Evolutionary conservation across 192 early-diverging fungal species (phyloP).

Genomic region (Linnemannia elongata): DNA sequence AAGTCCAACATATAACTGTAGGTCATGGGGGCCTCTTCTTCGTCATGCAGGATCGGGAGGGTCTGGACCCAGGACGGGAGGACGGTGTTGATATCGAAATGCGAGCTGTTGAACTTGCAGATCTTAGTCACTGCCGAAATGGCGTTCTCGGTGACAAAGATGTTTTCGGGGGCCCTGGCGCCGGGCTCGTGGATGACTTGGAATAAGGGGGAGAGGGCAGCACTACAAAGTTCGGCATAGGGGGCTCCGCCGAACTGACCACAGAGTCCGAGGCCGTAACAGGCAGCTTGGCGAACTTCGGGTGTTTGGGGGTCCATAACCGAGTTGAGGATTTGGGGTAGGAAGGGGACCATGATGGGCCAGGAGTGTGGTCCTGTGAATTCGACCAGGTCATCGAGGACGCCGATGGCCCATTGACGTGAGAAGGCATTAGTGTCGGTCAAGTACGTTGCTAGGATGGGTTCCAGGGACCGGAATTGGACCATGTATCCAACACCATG

Average conservation of each 20-base stretch:
- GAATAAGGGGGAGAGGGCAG: constrained; percentile 83
- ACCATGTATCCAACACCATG: constrained; percentile 81
- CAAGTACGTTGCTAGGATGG: constrained; percentile 73
- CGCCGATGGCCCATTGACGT: constrained; percentile 93
- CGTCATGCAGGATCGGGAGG: constrained; percentile 91
- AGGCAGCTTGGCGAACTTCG: constrained; percentile 93
- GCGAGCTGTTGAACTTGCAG: constrained; percentile 70
- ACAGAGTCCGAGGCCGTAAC: constrained; percentile 92
- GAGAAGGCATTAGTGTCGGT: constrained; percentile 71
- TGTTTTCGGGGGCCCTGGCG: constrained; percentile 77
- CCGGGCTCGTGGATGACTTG: constrained; percentile 73
- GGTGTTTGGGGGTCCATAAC: constrained; percentile 59
- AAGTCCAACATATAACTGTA: constrained; percentile 84
- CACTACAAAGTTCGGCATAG: constrained; percentile 79
- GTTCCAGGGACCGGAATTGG: constrained; percentile 85
- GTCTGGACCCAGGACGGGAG: constrained; percentile 81
- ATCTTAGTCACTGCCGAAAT: constrained; percentile 93
- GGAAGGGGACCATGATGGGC: constrained; percentile 77
- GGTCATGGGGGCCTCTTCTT: constrained; percentile 83
- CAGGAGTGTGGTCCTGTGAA: constrained; percentile 83
- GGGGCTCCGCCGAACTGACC: constrained; percentile 89
- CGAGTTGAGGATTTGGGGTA: constrained; percentile 68
- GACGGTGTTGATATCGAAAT: constrained; percentile 72
- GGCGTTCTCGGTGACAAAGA: constrained; percentile 93
- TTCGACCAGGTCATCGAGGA: constrained; percentile 93